phyloP scores from a whole-genome alignment of 257 asterid genomes.

The Fraxinus cuspidata region DNA sequence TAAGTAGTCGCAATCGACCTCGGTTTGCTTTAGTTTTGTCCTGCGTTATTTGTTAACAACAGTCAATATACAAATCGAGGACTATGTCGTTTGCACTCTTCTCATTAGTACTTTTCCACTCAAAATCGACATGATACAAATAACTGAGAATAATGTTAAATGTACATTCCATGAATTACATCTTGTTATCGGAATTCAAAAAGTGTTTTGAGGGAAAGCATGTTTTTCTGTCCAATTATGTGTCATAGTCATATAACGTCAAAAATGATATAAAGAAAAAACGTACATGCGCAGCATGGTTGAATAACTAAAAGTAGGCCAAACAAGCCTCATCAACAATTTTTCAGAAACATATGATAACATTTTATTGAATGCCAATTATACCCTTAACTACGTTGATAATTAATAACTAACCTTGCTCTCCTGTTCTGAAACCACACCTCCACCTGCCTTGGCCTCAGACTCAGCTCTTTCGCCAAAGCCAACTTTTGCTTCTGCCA shows the following conservation, averaged over 20 bases:
- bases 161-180: too few relatives aligned
- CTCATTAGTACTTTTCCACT: not conserved
- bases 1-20: slow-evolving; percentile 88
- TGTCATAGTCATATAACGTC: too few relatives aligned
- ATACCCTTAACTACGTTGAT: slow-evolving; percentile 18
- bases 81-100: not conserved
- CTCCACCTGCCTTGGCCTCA: slow-evolving; percentile 94
- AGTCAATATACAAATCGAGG: not conserved
- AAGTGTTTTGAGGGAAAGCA: too few relatives aligned
- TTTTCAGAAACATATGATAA: not conserved
- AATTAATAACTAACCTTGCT: slow-evolving; percentile 73
- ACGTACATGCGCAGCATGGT: too few relatives aligned
- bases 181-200: too few relatives aligned
- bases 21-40: slow-evolving; percentile 96
- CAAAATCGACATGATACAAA: too few relatives aligned
- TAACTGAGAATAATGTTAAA: too few relatives aligned
- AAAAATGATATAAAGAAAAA: too few relatives aligned
- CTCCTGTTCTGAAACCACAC: slow-evolving; percentile 99
- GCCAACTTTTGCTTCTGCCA: slow-evolving; percentile 89
- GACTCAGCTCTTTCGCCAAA: slow-evolving; percentile 73
- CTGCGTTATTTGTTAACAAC: slow-evolving; percentile 36
- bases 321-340: too few relatives aligned
- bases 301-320: too few relatives aligned
- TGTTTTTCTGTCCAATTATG: too few relatives aligned
- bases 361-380: slow-evolving; percentile 22